A percentile compares a stretch with the other conserved stretches of the same genome.
Evolutionary conservation across 805 yeast genomes (phyloP).

Genomic region (Metschnikowia arizonensis): DNA sequence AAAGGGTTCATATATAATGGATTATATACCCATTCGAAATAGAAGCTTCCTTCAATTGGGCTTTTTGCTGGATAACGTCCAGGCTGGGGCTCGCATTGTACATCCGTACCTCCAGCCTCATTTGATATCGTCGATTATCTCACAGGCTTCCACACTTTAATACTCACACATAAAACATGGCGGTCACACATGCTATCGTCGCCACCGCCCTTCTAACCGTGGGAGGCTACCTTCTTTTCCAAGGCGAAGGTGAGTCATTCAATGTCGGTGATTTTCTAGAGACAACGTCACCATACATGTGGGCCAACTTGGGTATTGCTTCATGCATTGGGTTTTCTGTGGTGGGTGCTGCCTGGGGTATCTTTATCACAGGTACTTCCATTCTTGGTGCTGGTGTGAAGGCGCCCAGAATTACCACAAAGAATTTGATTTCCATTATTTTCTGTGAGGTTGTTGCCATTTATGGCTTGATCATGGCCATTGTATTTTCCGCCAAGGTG

Average conservation of each 20-base stretch:
- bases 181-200: constrained; percentile 24
- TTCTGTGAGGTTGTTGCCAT: constrained; percentile 99
- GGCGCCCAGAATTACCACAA: constrained; percentile 95
- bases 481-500: constrained; percentile 90
- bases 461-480: constrained; percentile 95
- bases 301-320: constrained; percentile 91
- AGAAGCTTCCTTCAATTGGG: not conserved
- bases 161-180: constrained; percentile 12
- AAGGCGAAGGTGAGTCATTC: constrained; percentile 88
- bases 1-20: too few species aligned
- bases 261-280: constrained; percentile 85
- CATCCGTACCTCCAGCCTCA: constrained; percentile 13
- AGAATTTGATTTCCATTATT: constrained; percentile 92
- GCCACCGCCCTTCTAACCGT: constrained; percentile 34
- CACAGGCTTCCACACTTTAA: not conserved
- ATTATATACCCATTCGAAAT: too few species aligned
- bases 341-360: constrained; percentile 99
- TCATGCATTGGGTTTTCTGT: constrained; percentile 91
- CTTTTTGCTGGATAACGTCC: not conserved
- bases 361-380: constrained; percentile 90
- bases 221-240: constrained; percentile 70
- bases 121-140: constrained; percentile 12
- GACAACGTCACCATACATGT: constrained; percentile 89
- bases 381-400: constrained; percentile 97
- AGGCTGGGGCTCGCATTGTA: not conserved